Conservation (phyloP, 345 rosid genomes). For the Citrus cavaleriei region DNA sequence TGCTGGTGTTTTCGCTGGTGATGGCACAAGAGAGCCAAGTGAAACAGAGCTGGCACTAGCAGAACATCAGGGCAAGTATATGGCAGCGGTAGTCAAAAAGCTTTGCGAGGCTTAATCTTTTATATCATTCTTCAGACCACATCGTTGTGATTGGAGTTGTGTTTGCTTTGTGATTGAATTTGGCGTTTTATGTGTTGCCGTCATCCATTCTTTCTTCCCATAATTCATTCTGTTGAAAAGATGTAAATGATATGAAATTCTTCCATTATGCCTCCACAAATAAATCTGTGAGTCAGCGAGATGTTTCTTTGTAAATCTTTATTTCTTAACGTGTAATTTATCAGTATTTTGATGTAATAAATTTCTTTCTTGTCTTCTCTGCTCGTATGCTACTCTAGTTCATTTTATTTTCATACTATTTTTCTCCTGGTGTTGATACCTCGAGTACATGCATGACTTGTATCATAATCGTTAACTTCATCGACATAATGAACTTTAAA, state of each 20-base stretch:
- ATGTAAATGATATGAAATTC: slow-evolving; percentile 32
- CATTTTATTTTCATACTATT: not conserved
- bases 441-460: not conserved
- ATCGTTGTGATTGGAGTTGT: slow-evolving; percentile 6
- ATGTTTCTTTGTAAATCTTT: slow-evolving; percentile 13
- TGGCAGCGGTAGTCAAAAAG: slow-evolving; percentile 65
- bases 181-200: slow-evolving; percentile 10
- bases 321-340: slow-evolving; percentile 3
- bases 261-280: slow-evolving; percentile 4
- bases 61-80: slow-evolving; percentile 80
- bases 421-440: not conserved
- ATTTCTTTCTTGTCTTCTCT: not conserved
- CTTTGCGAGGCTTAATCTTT: slow-evolving; percentile 30
- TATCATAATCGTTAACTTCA: too few species aligned
- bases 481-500: too few species aligned
- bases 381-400: not conserved
- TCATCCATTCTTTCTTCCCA: not conserved
- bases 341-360: slow-evolving; percentile 15
- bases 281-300: slow-evolving; percentile 13
- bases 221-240: slow-evolving; percentile 9
- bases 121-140: not conserved
- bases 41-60: slow-evolving; percentile 68
- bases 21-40: slow-evolving; percentile 70
- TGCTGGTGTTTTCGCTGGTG: slow-evolving; percentile 67
- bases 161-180: slow-evolving; percentile 22